phyloP scores from a whole-genome alignment of 345 rosid species.

The Populus euphratica region DNA sequence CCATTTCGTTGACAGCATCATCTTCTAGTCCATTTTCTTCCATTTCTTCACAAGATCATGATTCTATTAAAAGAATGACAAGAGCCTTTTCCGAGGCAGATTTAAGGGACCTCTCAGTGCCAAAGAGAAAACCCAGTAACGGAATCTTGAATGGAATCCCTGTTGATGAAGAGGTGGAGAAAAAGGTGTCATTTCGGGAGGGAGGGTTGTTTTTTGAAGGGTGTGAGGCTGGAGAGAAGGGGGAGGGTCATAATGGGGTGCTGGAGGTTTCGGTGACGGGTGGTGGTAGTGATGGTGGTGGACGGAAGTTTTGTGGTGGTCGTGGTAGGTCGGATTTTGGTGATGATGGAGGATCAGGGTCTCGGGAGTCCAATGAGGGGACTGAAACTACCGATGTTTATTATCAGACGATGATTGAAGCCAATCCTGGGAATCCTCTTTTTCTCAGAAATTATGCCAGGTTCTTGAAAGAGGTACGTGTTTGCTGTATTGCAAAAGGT shows the following conservation, averaged over 20 bases:
- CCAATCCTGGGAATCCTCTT: conserved; percentile 74
- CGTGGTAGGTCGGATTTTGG: conserved; percentile 36
- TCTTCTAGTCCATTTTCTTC: conserved; percentile 34
- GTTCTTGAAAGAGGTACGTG: conserved; percentile 74
- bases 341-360: conserved; percentile 32
- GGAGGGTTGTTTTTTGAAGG: conserved; percentile 25
- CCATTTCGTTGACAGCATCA: conserved; percentile 33
- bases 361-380: conserved; percentile 33
- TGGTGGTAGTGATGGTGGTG: conserved; percentile 39
- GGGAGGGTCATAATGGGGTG: background rate
- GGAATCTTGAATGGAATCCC: conserved; percentile 25
- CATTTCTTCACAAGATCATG: conserved; percentile 15
- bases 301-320: conserved; percentile 47
- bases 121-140: conserved; percentile 25
- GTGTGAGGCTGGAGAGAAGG: conserved; percentile 16
- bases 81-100: conserved; percentile 58
- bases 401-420: conserved; percentile 77
- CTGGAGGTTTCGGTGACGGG: conserved; percentile 22
- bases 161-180: conserved; percentile 34
- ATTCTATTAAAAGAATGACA: conserved; percentile 36
- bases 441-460: conserved; percentile 78
- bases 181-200: conserved; percentile 4
- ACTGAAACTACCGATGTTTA: conserved; percentile 49
- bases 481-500: background rate
- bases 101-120: conserved; percentile 36